These are phyloP conservation scores for Galerina marginata DNA, from an alignment of 768 basidiomycete species.

Conservation along the genomic window DNA sequence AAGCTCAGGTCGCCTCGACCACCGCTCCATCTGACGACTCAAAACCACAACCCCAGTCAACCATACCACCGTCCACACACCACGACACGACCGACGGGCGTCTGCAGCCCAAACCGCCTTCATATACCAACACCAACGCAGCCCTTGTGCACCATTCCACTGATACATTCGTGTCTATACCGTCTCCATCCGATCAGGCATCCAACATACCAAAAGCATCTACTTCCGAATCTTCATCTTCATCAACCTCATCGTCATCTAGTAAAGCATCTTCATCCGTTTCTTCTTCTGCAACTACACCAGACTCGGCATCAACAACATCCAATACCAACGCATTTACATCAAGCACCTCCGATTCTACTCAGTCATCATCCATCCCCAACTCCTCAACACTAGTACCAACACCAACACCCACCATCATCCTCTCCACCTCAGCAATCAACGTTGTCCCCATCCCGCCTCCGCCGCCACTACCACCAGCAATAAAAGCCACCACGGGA, in stretches of 20 bases:
- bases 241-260: not conserved
- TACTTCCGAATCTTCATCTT: not conserved
- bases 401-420: slow-evolving; percentile 9
- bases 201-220: not conserved
- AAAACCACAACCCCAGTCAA: not conserved
- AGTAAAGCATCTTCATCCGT: not conserved
- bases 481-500: slow-evolving; percentile 9
- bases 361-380: not conserved
- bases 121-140: not conserved
- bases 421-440: slow-evolving; percentile 18
- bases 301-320: not conserved
- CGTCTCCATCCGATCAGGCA: not conserved
- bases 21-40: not conserved
- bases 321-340: not conserved
- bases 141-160: slow-evolving; percentile 11
- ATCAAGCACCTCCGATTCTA: not conserved
- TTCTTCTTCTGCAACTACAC: not conserved
- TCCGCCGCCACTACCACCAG: slow-evolving; percentile 15
- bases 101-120: too few species aligned
- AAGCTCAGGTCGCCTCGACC: not conserved
- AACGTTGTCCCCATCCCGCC: slow-evolving; percentile 17
- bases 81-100: too few species aligned
- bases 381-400: not conserved
- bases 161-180: slow-evolving; percentile 18
- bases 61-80: too few species aligned